phyloP scores from a whole-genome alignment of 768 basidiomycete genomes.

The Tubosaeta sp. region DNA sequence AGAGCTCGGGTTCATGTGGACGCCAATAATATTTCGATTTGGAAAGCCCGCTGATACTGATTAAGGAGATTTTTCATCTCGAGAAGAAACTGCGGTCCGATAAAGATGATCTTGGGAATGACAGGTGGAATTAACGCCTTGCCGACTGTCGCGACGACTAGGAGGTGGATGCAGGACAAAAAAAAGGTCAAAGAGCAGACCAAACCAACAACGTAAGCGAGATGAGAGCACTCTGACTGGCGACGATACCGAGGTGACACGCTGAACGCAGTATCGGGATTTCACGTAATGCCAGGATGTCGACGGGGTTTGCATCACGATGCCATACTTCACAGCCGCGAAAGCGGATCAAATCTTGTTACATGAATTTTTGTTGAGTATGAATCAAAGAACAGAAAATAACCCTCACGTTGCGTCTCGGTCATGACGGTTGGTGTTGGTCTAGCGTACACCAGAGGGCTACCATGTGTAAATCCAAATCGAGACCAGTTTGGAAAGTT shows the following conservation, averaged over 20 bases:
- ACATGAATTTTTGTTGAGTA: not conserved
- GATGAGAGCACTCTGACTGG: not conserved
- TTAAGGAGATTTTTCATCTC: slow-evolving; percentile 16
- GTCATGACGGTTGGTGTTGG: not conserved
- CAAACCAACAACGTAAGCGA: slow-evolving; percentile 1
- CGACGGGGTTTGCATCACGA: slow-evolving; percentile 3
- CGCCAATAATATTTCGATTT: not conserved
- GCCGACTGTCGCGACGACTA: not conserved
- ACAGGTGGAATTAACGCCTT: not conserved
- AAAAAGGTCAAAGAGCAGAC: not conserved
- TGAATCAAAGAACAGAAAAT: not conserved
- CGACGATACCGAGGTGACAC: not conserved
- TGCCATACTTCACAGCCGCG: slow-evolving; percentile 2
- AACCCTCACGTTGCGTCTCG: not conserved
- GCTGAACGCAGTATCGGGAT: slow-evolving; percentile 4
- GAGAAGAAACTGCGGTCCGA: slow-evolving; percentile 1
- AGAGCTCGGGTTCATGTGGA: slow-evolving; percentile 4
- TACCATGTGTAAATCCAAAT: not conserved
- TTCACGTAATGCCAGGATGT: slow-evolving; percentile 12
- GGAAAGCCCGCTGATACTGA: not conserved
- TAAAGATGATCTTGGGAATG: slow-evolving; percentile 10
- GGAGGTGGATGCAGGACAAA: not conserved
- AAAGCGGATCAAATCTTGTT: slow-evolving; percentile 2
- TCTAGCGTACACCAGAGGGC: not conserved
- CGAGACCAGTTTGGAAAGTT: not conserved